These are phyloP conservation scores for Fusarium goolgardi DNA, from an alignment of 2,329 filamentous ascomycete species.

Conservation along the genomic window DNA sequence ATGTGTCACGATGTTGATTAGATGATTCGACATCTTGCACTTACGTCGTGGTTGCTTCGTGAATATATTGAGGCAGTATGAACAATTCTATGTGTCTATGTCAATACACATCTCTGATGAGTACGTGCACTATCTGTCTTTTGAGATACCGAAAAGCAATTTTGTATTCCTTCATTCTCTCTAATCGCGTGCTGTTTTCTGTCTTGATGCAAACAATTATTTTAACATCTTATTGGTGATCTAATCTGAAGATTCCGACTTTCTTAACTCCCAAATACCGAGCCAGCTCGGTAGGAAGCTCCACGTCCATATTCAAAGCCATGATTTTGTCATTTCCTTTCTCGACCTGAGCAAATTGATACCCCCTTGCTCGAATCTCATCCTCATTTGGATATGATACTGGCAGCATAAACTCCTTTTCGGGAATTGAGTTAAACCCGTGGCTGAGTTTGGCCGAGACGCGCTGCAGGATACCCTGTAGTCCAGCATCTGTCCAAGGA, in stretches of 20 bases:
- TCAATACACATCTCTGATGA: not conserved
- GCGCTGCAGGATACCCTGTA: slow-evolving; percentile 59
- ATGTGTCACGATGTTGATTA: not conserved
- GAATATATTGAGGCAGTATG: not conserved
- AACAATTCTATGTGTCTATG: not conserved
- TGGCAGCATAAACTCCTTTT: slow-evolving; percentile 75
- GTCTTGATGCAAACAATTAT: slow-evolving; percentile 62
- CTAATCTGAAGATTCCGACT: slow-evolving; percentile 75
- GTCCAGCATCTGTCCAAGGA: slow-evolving; percentile 66
- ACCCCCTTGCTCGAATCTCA: slow-evolving; percentile 69
- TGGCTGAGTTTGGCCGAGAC: slow-evolving; percentile 63
- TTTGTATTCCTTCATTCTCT: not conserved
- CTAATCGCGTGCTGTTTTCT: slow-evolving; percentile 57
- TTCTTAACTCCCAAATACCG: slow-evolving; percentile 75
- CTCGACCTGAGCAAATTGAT: slow-evolving; percentile 68
- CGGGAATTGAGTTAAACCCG: slow-evolving; percentile 62
- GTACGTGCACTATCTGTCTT: not conserved
- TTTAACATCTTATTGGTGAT: slow-evolving; percentile 63
- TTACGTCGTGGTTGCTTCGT: too few species aligned
- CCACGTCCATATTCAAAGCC: slow-evolving; percentile 67
- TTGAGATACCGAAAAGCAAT: too few species aligned
- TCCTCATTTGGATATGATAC: slow-evolving; percentile 68
- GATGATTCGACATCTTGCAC: too few species aligned
- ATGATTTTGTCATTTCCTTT: slow-evolving; percentile 71
- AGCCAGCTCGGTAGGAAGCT: slow-evolving; percentile 71